Evolutionary conservation across 2,329 filamentous ascomycete genomes (phyloP).

Genomic region (Aspergillus sergii): DNA sequence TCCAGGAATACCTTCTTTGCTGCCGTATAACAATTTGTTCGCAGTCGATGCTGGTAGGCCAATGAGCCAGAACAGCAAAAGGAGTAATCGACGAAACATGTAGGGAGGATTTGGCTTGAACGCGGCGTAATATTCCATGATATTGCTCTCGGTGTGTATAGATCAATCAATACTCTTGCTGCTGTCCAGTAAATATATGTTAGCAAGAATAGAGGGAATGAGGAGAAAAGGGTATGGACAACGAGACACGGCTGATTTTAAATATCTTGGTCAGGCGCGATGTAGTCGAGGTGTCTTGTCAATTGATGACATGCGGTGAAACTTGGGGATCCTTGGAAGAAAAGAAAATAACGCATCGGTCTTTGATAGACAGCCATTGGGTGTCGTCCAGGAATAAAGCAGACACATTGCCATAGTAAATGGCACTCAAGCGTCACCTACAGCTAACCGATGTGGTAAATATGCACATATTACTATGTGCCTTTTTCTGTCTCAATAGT

Average conservation of each 20-base stretch:
- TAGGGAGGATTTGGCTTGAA: neutral
- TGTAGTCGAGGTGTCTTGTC: neutral
- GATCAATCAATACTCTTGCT: neutral
- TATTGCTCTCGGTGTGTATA: too few species aligned
- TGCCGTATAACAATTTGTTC: neutral
- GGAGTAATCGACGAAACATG: neutral
- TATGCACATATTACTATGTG: neutral
- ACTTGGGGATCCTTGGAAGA: neutral
- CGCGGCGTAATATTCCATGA: neutral
- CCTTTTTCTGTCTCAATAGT: neutral
- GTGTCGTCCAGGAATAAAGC: neutral
- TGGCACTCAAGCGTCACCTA: neutral
- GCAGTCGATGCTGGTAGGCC: neutral
- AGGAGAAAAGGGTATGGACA: neutral
- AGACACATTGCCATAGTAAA: neutral
- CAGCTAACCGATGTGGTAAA: neutral
- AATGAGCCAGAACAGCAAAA: neutral
- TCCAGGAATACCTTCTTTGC: slow-evolving; percentile 11
- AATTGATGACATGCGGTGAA: neutral
- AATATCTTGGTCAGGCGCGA: neutral
- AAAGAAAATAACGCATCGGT: neutral
- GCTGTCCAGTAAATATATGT: neutral
- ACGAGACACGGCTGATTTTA: neutral
- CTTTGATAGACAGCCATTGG: neutral
- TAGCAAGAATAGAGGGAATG: neutral